Base-by-base conservation (phyloP, 306 rosid genomes). In the Biancaea sappan region DNA sequence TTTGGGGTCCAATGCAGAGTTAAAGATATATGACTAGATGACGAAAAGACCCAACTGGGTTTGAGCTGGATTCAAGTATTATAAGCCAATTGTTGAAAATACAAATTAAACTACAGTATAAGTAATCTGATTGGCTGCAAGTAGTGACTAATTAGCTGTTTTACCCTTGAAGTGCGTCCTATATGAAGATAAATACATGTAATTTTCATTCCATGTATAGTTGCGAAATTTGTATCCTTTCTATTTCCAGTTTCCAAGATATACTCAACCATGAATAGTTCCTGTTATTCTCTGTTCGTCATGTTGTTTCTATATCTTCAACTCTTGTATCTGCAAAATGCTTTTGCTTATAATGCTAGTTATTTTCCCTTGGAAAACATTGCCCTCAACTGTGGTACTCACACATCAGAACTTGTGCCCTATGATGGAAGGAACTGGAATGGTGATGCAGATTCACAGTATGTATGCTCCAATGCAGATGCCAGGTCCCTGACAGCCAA, bases 381-480 rank as follows among this genome's bases (percentile, higher is more conserved):
- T 12, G 76, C 69, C 48, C 72, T 83, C 43, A 79, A 66, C 44
- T 83, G 86, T 4, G 86, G 86, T 5, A 74, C 79, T 9, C 25
- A 8, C 51, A 41, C 69, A 24, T 58, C 79, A 5, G 15, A 70
- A 41, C 34, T 51, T 66, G 52, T 41, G 7, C 32, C 56, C 48
- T 57, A 75, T 43, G 78, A 79, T 50, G 86, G 81, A 2, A 65
- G 84, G 58, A 65, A 24, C 67, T 83, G 81, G 84, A 57, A 3
- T 32, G 66, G 86, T 32, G 86, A 83, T 51, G 61, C 46, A 31
- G 57, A 13, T 64, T 78, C 86, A 69, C 57, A 73, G 25, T 70
- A 63, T 70, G 13, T 65, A 1, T 26, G 53, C n/a, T 69, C 44
- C 16, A 19, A 82, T 78, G 53, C 75, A 54, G 44, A 75, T 18